Evolutionary conservation across 2,329 filamentous ascomycete species (phyloP), one percentile per base, ranked within the genome.

Genomic region (Fusarium pseudocircinatum): DNA sequence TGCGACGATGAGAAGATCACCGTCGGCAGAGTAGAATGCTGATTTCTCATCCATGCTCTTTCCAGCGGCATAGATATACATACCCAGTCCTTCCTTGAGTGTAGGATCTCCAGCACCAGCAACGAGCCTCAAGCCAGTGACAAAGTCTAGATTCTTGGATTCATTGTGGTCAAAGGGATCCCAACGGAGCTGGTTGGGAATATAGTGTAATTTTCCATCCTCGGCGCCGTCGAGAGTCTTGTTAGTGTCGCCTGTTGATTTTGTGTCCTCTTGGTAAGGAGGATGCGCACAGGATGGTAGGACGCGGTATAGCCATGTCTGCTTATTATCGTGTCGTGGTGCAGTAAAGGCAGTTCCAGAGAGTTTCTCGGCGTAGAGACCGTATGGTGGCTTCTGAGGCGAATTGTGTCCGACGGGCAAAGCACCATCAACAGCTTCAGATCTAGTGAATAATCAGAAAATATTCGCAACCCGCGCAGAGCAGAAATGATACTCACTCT

Each of bases 11-110:
- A 95, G 82, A 76, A 94, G 88, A 79, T 96, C 93, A 18, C 93
- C 93, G 78, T 96, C 93, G 0, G 94, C 92, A 7, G 92, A 95
- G 85, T 96, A 97, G 81, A 95, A 97, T 1, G 94, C 94, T 56
- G 92, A 86, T 43, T 89, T 88, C n/a, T 86, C 83, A 54, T 86
- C 86, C 95, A 97, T 97, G 78, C 91, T 90, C 80, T 89, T 91
- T 26, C 93, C 93, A 0, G 92, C 93, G 2, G 93, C 92, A 79
- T 94, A 97, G 63, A 96, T 89, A 81, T 93, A 91, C 68, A 96
- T 94, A 28, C 93, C 94, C 46, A 97, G 77, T 0, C 95, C 95
- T 24, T 89, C 86, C 83, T 97, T 97, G 81, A 92, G 87, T 0
- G 92, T 92, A 0, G 94, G 91, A 76, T 96, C 93, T 22, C 95